Evolutionary conservation across 108 stramenopile genomes (phyloP), one percentile per base, ranked within the genome.

Genomic region (Poteriospumella lacustris): DNA sequence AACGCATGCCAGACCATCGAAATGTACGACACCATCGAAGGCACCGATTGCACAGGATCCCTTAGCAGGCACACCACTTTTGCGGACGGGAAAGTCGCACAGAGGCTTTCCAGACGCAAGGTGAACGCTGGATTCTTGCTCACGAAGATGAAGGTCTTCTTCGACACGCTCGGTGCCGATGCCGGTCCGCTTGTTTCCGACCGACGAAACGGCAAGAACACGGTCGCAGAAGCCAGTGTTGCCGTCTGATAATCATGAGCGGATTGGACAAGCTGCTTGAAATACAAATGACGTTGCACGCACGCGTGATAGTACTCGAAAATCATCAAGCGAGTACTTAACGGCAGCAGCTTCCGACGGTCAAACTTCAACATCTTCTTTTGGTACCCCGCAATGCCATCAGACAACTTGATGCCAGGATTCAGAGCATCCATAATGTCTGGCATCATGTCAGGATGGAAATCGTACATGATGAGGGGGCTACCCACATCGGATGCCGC

Each of bases 1-100:
- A 68, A 68, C 19, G 64, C 40, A 40, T 68, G 64, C 28, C 40
- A 68, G 15, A 68, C 64, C 64, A 19, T 68, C 15, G 70, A 9
- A 34, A 75, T 79, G 58, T 79, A 75, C 0, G 79, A 79, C 34
- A 79, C 44, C 79, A 79, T 79, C 29, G 79, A 79, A 15, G 79
- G 79, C 29, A 79, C 68, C 0, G 79, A 67, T 41, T 58, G 41
- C 15, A 79, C 67, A 12, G 79, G 79, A 58, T 79, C 72, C 5
- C 79, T 33, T 0, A 79, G 43, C 73, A 79, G 43, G 41, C 67
- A 67, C 47, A 79, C 70, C 31, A 79, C 1, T 19, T 60, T 75
- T 26, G 72, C 69, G 31, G 59, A 58, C 12, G 69, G 79, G 26
- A 79, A 79, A n/a, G 72, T 79, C 72, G 42, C 79, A 58, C 40